Evolutionary conservation across 305 asterid species (phyloP).

Genomic region (Fraxinus nigra): DNA sequence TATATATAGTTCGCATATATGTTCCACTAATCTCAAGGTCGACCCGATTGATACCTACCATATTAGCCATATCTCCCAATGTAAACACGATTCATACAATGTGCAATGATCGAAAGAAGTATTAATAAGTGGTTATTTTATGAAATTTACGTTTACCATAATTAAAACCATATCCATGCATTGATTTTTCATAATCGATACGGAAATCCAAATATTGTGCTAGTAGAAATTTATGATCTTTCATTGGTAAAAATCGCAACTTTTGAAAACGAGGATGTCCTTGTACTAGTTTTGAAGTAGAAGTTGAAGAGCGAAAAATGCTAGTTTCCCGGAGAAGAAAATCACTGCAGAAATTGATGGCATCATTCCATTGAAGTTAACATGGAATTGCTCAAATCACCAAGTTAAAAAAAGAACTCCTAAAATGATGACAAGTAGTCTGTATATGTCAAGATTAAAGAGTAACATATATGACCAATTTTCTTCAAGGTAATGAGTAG

Average conservation of each 20-base stretch:
- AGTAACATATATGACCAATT: not conserved
- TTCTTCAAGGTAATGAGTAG: constrained; percentile 45
- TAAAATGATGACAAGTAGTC: not conserved
- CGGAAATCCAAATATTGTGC: not conserved
- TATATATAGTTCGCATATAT: not conserved
- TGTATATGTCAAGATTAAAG: not conserved
- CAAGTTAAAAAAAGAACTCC: not conserved
- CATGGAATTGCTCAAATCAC: not conserved
- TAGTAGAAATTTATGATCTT: not conserved
- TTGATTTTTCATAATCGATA: not conserved
- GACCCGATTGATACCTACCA: not conserved
- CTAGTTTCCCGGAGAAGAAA: not conserved
- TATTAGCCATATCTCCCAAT: not conserved
- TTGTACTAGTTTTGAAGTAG: not conserved
- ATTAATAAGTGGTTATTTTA: not conserved
- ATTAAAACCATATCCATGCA: not conserved
- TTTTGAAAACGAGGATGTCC: not conserved
- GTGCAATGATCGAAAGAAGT: not conserved
- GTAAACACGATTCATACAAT: not conserved
- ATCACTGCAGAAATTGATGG: not conserved
- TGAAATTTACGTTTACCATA: not conserved
- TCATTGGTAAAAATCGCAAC: not conserved
- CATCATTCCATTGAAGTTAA: not conserved
- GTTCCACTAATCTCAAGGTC: no score
- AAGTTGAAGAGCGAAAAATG: not conserved